Conservation (phyloP, 495 filamentous ascomycete genomes). For the Penicillium taxi region DNA sequence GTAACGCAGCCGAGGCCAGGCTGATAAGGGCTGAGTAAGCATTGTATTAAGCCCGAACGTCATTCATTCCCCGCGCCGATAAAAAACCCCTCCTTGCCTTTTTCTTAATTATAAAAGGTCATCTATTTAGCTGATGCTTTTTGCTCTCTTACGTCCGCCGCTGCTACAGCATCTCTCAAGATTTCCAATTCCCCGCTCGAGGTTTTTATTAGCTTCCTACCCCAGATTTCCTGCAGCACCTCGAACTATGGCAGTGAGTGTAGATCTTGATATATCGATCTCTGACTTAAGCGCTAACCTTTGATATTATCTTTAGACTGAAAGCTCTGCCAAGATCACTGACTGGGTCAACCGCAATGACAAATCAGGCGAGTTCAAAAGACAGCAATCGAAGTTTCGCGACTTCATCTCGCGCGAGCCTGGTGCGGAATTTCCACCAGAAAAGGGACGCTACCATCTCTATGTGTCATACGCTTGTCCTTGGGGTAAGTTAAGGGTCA, state of each 20-base stretch:
- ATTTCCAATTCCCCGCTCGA: conserved; percentile 8
- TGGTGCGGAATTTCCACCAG: conserved; percentile 55
- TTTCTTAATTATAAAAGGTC: too few species aligned
- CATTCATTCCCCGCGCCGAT: conserved; percentile 18
- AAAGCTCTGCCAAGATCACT: conserved; percentile 51
- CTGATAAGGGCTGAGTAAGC: conserved; percentile 21
- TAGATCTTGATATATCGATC: neutral
- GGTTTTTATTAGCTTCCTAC: conserved; percentile 12
- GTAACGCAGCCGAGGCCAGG: conserved; percentile 14
- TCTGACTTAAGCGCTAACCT: too few species aligned
- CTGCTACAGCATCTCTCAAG: conserved; percentile 16
- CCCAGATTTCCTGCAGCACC: conserved; percentile 18
- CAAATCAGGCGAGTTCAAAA: conserved; percentile 84
- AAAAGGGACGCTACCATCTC: conserved; percentile 62
- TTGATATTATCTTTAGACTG: conserved; percentile 18
- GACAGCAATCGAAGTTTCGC: conserved; percentile 61
- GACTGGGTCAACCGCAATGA: conserved; percentile 72
- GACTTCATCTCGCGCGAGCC: conserved; percentile 59
- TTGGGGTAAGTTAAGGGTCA: conserved; percentile 44
- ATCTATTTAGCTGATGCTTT: conserved; percentile 24
- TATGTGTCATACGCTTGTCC: conserved; percentile 70
- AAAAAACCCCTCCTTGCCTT: neutral
- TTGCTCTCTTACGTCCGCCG: conserved; percentile 17
- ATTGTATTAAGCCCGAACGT: conserved; percentile 5
- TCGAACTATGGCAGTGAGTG: conserved; percentile 38